Percentiles rank a stretch among this genome's conserved stretches.
phyloP scores from a whole-genome alignment of 805 yeast genomes.

The Wickerhamomyces strasburgensis region DNA sequence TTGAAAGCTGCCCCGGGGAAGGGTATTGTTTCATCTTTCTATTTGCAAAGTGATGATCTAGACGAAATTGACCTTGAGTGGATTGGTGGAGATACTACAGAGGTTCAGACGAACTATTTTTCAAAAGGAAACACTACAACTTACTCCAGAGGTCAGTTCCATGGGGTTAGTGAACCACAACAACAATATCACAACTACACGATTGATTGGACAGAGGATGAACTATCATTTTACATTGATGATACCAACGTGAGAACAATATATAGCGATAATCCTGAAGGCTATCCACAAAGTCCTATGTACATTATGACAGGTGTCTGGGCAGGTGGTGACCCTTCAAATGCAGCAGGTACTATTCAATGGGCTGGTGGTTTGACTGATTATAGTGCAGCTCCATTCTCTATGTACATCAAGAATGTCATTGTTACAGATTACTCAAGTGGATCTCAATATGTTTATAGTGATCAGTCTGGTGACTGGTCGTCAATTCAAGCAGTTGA shows the following conservation, averaged over 20 bases:
- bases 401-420: conserved; percentile 57
- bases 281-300: conserved; percentile 94
- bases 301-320: conserved; percentile 60
- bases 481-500: conserved; percentile 49
- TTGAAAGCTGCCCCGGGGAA: conserved; percentile 70
- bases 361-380: conserved; percentile 82
- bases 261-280: conserved; percentile 46
- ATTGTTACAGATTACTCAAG: conserved; percentile 66
- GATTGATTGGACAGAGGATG: conserved; percentile 73
- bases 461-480: conserved; percentile 54
- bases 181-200: conserved; percentile 68
- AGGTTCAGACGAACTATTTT: conserved; percentile 76
- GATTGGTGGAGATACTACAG: conserved; percentile 72
- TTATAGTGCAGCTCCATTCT: conserved; percentile 60
- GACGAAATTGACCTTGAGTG: conserved; percentile 91
- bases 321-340: conserved; percentile 77
- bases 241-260: conserved; percentile 66
- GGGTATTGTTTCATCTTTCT: conserved; percentile 79
- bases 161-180: conserved; percentile 52
- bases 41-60: conserved; percentile 74
- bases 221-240: conserved; percentile 67
- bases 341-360: conserved; percentile 62
- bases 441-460: conserved; percentile 53
- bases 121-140: conserved; percentile 75
- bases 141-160: conserved; percentile 76